Evolutionary conservation across 2,329 filamentous ascomycete species (phyloP).

Genomic region (Exophiala sp.): DNA sequence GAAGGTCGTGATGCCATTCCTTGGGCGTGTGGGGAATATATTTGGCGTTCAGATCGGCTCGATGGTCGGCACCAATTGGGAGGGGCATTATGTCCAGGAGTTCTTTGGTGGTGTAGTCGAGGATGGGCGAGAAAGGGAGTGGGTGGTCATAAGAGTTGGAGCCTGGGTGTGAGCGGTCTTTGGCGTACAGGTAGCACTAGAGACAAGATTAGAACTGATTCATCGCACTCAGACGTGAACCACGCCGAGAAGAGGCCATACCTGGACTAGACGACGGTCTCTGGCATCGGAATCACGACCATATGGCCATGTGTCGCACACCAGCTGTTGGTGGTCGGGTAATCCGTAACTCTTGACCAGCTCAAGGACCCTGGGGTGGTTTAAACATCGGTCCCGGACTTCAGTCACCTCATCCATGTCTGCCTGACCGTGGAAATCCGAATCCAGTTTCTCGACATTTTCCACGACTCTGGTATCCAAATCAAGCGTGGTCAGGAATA

Average conservation of each 20-base stretch:
- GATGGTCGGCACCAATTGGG: background rate
- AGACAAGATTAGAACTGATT: background rate
- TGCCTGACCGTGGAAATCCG: background rate
- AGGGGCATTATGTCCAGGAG: background rate
- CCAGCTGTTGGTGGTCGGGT: too few species aligned
- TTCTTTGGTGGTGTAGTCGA: slow-evolving; percentile 1
- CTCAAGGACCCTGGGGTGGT: background rate
- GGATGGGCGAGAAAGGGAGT: background rate
- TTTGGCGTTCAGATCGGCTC: background rate
- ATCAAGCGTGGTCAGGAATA: too few species aligned
- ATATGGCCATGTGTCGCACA: too few species aligned
- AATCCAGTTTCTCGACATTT: background rate
- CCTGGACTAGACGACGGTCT: too few species aligned
- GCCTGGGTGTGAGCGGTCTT: background rate
- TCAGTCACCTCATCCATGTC: background rate
- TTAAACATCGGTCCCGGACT: background rate
- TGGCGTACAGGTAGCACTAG: background rate
- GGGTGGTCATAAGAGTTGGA: background rate
- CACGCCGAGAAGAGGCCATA: too few species aligned
- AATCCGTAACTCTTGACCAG: background rate
- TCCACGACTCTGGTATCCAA: too few species aligned
- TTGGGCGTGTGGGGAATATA: background rate
- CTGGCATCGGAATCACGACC: too few species aligned
- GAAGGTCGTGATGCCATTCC: background rate
- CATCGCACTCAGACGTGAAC: too few species aligned